Base-by-base conservation (phyloP, 2,329 filamentous ascomycete genomes). In the Phyllosticta citribraziliensis region DNA sequence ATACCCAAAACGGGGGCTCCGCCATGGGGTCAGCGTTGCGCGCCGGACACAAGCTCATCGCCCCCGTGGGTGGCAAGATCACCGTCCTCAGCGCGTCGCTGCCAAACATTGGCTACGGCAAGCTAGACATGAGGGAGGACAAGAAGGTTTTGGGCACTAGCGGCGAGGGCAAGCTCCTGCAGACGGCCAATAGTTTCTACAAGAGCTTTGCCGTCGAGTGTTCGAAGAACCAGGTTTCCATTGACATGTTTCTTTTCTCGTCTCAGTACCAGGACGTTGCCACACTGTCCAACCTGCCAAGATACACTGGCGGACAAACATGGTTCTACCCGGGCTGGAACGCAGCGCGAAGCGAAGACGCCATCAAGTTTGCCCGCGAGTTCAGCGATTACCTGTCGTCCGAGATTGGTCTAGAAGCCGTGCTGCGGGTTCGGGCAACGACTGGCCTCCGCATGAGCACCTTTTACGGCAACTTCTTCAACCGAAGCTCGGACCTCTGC, bases 391-490 rank as follows among this genome's bases (percentile, higher is more conserved):
- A 94, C 71, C 79, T 99, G n/a, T 97, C 92, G 10, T 87, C 92
- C 0, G 94, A 99, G 74, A 97, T 99, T 70, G 94, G 93, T 0
- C 78, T 99, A 40, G 94, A 99, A 76, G 94, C 94, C 52, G 94
- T 99, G 47, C 86, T 99, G 61, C 88, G 94, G 72, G 94, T 99
- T 50, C 88, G 94, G 66, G 94, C 94, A 19, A 97, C 92, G 1
- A 97, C 92, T 24, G 94, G 94, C 58, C 78, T 99, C 63, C 86
- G 94, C 59, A 97, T 97, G 89, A 96, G 87, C 78, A 92, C 93
- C 1, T 99, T 99, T 77, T 99, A 97, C 75, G 94, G 94, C 67
- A 99, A 99, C 79, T 99, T 99, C 77, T 99, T 99, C 82, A 99
- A 97, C 79, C 85, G 94, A 67, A 96, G 91, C 72, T 97, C 92